A percentile compares a stretch with the other conserved stretches of the same genome.
Evolutionary conservation across 176 grass and related monocot species (phyloP).

Genomic region (Carex kokanica): DNA sequence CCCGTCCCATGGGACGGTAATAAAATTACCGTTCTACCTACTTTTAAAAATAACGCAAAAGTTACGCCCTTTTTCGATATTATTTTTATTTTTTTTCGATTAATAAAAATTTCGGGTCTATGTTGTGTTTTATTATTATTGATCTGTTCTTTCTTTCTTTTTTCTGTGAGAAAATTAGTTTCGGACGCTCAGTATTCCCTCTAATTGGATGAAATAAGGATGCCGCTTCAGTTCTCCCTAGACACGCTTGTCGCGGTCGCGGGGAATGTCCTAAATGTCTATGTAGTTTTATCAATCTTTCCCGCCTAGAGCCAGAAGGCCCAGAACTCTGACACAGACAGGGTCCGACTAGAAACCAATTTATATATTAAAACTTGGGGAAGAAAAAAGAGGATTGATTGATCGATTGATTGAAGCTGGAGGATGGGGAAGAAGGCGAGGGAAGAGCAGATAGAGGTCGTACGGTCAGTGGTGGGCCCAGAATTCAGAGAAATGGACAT

Average conservation of each 20-base stretch:
- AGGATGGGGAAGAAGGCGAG: constrained; percentile 56
- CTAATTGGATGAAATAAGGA: not conserved
- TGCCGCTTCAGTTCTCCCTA: not conserved
- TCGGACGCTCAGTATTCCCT: not conserved
- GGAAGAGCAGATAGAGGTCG: constrained; percentile 56
- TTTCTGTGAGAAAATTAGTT: not conserved
- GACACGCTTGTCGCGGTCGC: not conserved
- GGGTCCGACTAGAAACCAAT: not conserved
- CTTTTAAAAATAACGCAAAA: too few species aligned
- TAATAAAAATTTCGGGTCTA: too few species aligned
- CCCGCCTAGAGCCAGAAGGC: not conserved
- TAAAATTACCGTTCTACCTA: too few species aligned
- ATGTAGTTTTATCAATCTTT: not conserved
- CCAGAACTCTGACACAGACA: not conserved
- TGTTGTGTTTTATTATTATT: not conserved
- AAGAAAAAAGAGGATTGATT: not conserved
- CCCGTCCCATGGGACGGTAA: too few species aligned
- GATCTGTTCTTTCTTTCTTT: not conserved
- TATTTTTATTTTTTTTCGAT: too few species aligned
- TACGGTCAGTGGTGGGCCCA: constrained; percentile 70
- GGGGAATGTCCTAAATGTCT: not conserved
- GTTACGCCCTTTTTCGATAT: too few species aligned
- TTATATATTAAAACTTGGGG: not conserved
- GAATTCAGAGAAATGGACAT: constrained; percentile 82
- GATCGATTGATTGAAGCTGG: not conserved